Evolutionary conservation across 2,329 filamentous ascomycete species (phyloP), one percentile per base, ranked within the genome.

Genomic region (Lachnellula hyalina): DNA sequence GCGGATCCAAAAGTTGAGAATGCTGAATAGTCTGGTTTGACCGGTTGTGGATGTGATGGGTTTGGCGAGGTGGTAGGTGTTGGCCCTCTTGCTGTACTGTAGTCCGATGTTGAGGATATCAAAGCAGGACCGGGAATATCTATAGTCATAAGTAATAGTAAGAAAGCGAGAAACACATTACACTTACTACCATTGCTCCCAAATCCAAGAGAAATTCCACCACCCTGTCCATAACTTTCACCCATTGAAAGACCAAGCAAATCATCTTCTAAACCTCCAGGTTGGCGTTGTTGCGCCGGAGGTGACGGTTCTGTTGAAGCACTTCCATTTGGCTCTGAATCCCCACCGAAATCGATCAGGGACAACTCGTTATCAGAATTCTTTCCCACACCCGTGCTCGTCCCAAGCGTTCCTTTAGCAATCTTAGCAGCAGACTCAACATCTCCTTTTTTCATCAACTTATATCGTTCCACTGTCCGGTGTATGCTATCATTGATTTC

Each of bases 401-500:
- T 84, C 11, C 86, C 83, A 49, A 89, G 79, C 14, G 87, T 92
- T 28, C 92, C 90, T 67, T 89, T 86, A 6, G 90, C 90, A 62
- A 97, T 88, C 70, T 85, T 89, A 61, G 86, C 84, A 15, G 94
- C 90, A 11, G 77, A 90, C 63, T 92, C 90, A 45, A 95, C 71
- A 67, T 99, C 92, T 21, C 94, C 94, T 75, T 94, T 95, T 77
- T 96, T 99, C 73, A 97, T 85, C 53, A 97, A 76, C 78, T 90
- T 96, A 72, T 97, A 99, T 61, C 94, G 80, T 73, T 97, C 90
- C 53, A 97, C 90, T 1, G 94, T 99, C 59, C 93, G 85, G 70
- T 97, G 90, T 81, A 99, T 99, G 74, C 92, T 96, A 72, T 99
- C 94, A 70, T 99, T 99, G 68, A 99, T 97, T 70, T 97, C 91